phyloP scores from a whole-genome alignment of 2,329 filamentous ascomycete species.

The Alternaria rosae region DNA sequence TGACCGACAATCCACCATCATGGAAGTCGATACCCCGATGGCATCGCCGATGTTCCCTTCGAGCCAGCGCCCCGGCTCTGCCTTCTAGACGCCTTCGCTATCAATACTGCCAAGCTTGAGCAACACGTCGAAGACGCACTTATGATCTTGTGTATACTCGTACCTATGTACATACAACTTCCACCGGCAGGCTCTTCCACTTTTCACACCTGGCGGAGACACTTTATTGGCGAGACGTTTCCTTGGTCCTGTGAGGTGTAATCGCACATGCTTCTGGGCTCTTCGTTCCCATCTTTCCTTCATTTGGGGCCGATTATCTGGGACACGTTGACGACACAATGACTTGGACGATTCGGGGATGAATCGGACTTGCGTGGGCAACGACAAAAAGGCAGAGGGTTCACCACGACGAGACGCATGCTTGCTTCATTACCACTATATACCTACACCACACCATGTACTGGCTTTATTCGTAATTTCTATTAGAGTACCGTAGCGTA shows the following conservation, averaged over 20 bases:
- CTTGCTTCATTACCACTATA: neutral
- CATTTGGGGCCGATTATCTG: neutral
- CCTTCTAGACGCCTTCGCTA: conserved; percentile 19
- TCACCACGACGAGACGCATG: neutral
- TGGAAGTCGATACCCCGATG: conserved; percentile 38
- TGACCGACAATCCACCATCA: conserved; percentile 37
- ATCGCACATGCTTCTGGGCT: neutral
- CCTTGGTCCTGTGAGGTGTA: neutral
- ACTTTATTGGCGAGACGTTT: neutral
- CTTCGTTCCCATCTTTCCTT: neutral
- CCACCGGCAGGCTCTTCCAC: neutral
- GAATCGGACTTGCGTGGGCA: neutral
- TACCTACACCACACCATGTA: neutral
- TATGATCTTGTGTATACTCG: neutral
- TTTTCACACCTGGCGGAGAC: neutral
- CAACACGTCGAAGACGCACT: neutral
- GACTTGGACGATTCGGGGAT: neutral
- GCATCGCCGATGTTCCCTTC: conserved; percentile 31
- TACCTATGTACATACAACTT: neutral
- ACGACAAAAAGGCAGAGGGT: neutral
- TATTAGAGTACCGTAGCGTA: conserved; percentile 1
- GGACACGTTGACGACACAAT: neutral
- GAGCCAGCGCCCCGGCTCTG: conserved; percentile 27
- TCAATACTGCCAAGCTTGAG: neutral
- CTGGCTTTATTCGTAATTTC: conserved; percentile 9